Conservation (phyloP, 441 rosid species). For the Metrosideros polymorpha region DNA sequence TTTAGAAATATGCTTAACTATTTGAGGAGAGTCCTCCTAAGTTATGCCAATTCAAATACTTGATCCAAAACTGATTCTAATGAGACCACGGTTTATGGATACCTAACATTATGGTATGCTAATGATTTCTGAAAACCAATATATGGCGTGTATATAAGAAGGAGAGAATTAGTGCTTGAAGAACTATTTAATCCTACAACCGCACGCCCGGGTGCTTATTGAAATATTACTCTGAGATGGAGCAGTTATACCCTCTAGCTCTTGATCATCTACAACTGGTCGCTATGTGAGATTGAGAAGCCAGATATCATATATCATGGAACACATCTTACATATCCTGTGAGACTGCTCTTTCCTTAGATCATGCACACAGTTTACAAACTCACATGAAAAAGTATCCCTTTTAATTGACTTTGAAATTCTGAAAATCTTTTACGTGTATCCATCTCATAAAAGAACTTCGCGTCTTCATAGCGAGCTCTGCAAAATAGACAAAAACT, state of each 20-base stretch:
- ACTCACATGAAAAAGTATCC: constrained; percentile 96
- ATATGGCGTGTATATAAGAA: neutral
- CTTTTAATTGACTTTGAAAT: constrained; percentile 69
- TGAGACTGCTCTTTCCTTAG: neutral
- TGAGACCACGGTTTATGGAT: neutral
- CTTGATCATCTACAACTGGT: neutral
- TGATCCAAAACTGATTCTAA: neutral
- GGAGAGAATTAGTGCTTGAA: neutral
- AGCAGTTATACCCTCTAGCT: neutral
- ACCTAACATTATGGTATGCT: neutral
- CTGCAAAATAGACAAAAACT: constrained; percentile 27
- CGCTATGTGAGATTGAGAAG: neutral
- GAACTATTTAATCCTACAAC: neutral
- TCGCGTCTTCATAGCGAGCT: constrained; percentile 98
- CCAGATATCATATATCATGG: neutral
- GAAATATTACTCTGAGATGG: neutral
- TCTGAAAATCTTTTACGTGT: constrained; percentile 56
- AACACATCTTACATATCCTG: neutral
- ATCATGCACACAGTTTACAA: neutral
- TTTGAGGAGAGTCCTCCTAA: neutral
- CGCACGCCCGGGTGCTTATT: neutral
- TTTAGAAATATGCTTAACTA: neutral
- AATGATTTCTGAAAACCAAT: neutral
- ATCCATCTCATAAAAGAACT: constrained; percentile 90
- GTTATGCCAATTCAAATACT: neutral